Conservation (phyloP, 371 early-diverging fungal genomes). For the Blakeslea trispora region DNA sequence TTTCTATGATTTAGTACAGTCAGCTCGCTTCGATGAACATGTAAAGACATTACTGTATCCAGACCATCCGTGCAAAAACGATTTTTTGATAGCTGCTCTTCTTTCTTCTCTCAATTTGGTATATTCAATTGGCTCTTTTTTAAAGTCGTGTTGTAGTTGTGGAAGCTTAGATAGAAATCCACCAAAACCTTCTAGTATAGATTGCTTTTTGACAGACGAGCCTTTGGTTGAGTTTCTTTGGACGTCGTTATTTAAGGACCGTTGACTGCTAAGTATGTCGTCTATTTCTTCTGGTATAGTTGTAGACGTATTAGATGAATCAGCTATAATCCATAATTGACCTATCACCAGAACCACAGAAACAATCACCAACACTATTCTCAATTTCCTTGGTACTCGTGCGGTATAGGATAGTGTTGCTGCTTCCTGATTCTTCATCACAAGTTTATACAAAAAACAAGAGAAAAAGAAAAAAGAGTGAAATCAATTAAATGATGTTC, state of each 20-base stretch:
- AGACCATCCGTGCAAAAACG: constrained; percentile 66
- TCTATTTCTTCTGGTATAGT: not conserved
- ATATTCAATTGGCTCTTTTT: constrained; percentile 19
- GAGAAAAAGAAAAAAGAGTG: not conserved
- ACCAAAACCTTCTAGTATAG: constrained; percentile 16
- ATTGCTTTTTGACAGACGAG: constrained; percentile 12
- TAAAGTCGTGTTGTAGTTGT: constrained; percentile 24
- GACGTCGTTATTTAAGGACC: not conserved
- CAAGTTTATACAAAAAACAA: not conserved
- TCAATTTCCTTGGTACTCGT: constrained; percentile 17
- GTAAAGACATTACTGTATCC: constrained; percentile 59
- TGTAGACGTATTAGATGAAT: not conserved
- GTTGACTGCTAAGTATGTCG: not conserved
- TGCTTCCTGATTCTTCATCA: not conserved
- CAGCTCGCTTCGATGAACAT: constrained; percentile 7
- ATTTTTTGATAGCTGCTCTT: constrained; percentile 18
- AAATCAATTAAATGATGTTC: not conserved
- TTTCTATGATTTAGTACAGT: not conserved
- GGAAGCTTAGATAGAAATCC: constrained; percentile 26
- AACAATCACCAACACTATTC: not conserved
- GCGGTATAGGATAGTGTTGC: constrained; percentile 3
- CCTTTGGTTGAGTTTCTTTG: not conserved
- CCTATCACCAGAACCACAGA: constrained; percentile 6
- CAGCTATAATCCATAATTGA: constrained; percentile 1
- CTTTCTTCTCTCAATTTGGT: constrained; percentile 19